A percentile compares a stretch with the other conserved stretches of the same genome.
phyloP scores from a whole-genome alignment of 2,329 filamentous ascomycete genomes.

The Botrytis deweyae region DNA sequence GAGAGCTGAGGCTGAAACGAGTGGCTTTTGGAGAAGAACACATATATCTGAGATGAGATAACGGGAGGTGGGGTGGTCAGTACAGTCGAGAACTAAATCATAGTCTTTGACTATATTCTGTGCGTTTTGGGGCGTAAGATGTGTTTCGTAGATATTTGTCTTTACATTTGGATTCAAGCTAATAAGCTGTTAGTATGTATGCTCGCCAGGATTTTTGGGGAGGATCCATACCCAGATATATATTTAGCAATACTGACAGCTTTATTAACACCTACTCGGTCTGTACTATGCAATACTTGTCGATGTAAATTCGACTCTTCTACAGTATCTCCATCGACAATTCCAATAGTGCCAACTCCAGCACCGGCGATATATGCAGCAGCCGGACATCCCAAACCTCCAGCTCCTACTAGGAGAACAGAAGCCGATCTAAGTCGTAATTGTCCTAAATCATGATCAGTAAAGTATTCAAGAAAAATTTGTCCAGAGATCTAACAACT shows the following conservation, averaged over 20 bases:
- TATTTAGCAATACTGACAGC: slow-evolving; percentile 72
- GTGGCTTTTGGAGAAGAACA: slow-evolving; percentile 72
- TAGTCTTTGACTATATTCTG: slow-evolving; percentile 65
- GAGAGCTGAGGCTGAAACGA: slow-evolving; percentile 87
- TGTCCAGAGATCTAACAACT: background rate
- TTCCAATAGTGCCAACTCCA: slow-evolving; percentile 77
- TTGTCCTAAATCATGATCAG: slow-evolving; percentile 58
- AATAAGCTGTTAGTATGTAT: background rate
- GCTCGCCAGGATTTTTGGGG: background rate
- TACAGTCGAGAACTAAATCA: slow-evolving; percentile 89
- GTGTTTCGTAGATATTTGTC: slow-evolving; percentile 61
- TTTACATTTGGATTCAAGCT: slow-evolving; percentile 72
- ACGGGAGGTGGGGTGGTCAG: slow-evolving; percentile 85
- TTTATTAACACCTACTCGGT: slow-evolving; percentile 71
- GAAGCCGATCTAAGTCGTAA: slow-evolving; percentile 66
- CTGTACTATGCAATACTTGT: slow-evolving; percentile 77
- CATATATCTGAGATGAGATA: slow-evolving; percentile 92
- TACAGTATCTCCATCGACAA: slow-evolving; percentile 85
- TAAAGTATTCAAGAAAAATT: background rate
- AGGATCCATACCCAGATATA: slow-evolving; percentile 50
- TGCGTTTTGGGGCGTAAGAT: slow-evolving; percentile 69
- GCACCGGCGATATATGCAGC: slow-evolving; percentile 90
- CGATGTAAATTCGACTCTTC: slow-evolving; percentile 90
- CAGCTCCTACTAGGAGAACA: slow-evolving; percentile 81
- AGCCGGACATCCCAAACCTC: slow-evolving; percentile 88